phyloP scores from a whole-genome alignment of 345 rosid species.

The Dimocarpus longan region DNA sequence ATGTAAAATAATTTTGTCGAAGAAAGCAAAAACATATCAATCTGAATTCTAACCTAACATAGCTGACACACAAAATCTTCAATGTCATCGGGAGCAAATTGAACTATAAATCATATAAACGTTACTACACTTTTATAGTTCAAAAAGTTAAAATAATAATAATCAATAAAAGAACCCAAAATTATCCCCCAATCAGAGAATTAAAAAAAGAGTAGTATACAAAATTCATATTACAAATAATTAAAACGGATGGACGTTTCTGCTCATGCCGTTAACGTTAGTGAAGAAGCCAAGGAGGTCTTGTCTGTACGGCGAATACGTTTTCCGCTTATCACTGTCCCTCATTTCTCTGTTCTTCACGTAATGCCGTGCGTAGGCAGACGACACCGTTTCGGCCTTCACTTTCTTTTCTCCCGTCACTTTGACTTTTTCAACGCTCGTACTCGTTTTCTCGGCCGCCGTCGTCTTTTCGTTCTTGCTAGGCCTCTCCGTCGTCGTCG shows the following conservation, averaged over 20 bases:
- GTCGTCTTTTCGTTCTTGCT: conserved; percentile 17
- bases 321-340: conserved; percentile 55
- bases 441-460: conserved; percentile 3
- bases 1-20: too few species aligned
- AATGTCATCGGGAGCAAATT: neutral
- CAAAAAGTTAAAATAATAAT: too few species aligned
- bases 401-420: conserved; percentile 12
- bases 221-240: neutral
- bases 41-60: neutral
- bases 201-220: neutral
- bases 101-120: neutral
- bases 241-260: conserved; percentile 71
- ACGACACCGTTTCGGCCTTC: conserved; percentile 36
- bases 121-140: neutral
- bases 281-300: conserved; percentile 71
- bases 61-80: too few species aligned
- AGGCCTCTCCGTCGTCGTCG: conserved; percentile 17
- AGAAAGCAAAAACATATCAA: too few species aligned
- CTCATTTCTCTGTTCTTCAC: conserved; percentile 48
- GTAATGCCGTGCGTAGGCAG: conserved; percentile 57
- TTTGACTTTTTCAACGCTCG: conserved; percentile 1
- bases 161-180: neutral
- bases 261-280: conserved; percentile 58
- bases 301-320: conserved; percentile 66
- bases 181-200: neutral